phyloP scores from a whole-genome alignment of 2,329 filamentous ascomycete species.

The Geosmithia flava region DNA sequence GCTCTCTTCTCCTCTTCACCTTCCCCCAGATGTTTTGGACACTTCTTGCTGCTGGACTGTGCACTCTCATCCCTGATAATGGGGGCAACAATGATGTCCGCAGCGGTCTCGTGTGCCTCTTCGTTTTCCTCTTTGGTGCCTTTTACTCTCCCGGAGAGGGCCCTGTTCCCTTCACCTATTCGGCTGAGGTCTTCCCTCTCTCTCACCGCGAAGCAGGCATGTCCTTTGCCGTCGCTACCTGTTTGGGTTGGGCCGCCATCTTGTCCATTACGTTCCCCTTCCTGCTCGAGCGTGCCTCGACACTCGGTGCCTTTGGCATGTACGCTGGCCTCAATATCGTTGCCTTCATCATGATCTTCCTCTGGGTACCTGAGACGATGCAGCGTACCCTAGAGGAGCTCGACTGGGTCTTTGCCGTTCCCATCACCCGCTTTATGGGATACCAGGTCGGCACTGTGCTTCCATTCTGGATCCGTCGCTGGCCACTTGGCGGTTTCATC shows the following conservation, averaged over 20 bases:
- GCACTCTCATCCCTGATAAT: slow-evolving; percentile 16
- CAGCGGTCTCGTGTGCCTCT: slow-evolving; percentile 43
- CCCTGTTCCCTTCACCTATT: slow-evolving; percentile 49
- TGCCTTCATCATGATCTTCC: slow-evolving; percentile 42
- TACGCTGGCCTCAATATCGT: slow-evolving; percentile 44
- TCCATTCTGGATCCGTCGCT: slow-evolving; percentile 3
- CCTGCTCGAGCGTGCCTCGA: slow-evolving; percentile 22
- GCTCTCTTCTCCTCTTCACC: slow-evolving; percentile 49
- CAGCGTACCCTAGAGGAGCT: slow-evolving; percentile 36
- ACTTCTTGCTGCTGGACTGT: slow-evolving; percentile 29
- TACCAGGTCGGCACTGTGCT: slow-evolving; percentile 17
- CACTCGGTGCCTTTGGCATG: slow-evolving; percentile 28
- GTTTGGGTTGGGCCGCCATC: slow-evolving; percentile 39
- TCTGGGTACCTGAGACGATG: slow-evolving; percentile 43
- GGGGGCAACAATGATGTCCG: slow-evolving; percentile 17
- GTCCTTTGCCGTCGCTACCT: slow-evolving; percentile 49
- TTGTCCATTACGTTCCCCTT: slow-evolving; percentile 39
- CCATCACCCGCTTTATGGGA: slow-evolving; percentile 25
- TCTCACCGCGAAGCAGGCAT: slow-evolving; percentile 53
- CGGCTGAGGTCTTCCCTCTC: slow-evolving; percentile 51
- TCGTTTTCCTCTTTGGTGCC: slow-evolving; percentile 51
- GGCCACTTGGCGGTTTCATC: slow-evolving; percentile 2
- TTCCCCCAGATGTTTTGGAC: slow-evolving; percentile 55
- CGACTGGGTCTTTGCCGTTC: slow-evolving; percentile 36
- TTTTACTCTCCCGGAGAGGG: slow-evolving; percentile 57